Evolutionary conservation across 129 eudicot species (phyloP).

Genomic region (Helichrysum umbraculigerum): DNA sequence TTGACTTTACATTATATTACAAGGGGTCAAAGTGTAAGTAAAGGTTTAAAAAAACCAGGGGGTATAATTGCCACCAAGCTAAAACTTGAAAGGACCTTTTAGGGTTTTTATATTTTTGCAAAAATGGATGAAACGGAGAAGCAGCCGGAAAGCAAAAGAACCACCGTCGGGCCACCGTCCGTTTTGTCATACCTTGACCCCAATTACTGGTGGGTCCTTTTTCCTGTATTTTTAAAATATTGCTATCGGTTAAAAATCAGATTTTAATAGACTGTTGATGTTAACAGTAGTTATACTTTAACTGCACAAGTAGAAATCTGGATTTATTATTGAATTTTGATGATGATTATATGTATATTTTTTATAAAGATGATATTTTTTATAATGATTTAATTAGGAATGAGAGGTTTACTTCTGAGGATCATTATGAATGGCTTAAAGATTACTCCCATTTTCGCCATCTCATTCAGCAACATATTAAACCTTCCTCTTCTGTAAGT

Average conservation of each 20-base stretch:
- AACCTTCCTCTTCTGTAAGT: constrained; percentile 55
- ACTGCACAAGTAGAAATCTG: not conserved
- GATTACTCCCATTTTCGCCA: constrained; percentile 94
- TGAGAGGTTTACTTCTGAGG: constrained; percentile 72
- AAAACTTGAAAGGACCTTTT: constrained; percentile 19
- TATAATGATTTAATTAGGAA: constrained; percentile 48
- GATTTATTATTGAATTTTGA: not conserved
- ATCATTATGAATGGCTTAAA: constrained; percentile 96
- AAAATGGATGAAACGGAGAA: constrained; percentile 32
- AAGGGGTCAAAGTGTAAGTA: constrained; percentile 9
- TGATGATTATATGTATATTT: not conserved
- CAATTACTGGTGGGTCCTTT: constrained; percentile 61
- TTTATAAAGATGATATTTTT: not conserved
- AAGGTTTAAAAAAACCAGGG: not conserved
- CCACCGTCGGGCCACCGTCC: constrained; percentile 60
- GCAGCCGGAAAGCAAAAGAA: constrained; percentile 32
- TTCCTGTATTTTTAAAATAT: not conserved
- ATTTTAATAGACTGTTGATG: not conserved
- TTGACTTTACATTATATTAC: not conserved
- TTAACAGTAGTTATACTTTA: not conserved
- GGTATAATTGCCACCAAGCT: not conserved
- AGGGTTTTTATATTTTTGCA: constrained; percentile 9
- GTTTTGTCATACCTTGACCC: constrained; percentile 74
- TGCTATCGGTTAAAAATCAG: not conserved
- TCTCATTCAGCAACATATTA: constrained; percentile 61